These are phyloP conservation scores for Ambrosia artemisiifolia DNA, from an alignment of 129 eudicot species.

Conservation along the genomic window DNA sequence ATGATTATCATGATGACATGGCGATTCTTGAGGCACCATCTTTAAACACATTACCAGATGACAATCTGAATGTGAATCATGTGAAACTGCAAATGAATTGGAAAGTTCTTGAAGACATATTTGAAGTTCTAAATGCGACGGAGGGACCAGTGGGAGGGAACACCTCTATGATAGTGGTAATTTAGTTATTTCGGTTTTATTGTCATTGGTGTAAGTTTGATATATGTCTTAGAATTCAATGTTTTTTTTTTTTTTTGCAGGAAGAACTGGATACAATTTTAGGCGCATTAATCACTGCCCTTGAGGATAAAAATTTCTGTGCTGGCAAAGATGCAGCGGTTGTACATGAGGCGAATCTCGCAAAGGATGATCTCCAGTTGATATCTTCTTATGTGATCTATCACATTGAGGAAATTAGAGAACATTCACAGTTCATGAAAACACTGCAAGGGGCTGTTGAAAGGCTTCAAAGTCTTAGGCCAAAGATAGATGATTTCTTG, in stretches of 20 bases:
- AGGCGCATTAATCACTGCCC: slow-evolving; percentile 10
- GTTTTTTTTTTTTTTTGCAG: slow-evolving; percentile 14
- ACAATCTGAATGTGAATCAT: slow-evolving; percentile 1
- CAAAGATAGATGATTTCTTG: slow-evolving; percentile 10
- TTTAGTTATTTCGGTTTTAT: background rate
- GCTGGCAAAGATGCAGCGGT: slow-evolving; percentile 21
- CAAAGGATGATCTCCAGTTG: slow-evolving; percentile 27
- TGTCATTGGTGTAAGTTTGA: background rate
- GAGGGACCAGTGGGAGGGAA: slow-evolving; percentile 8
- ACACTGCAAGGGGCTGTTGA: slow-evolving; percentile 7
- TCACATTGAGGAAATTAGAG: background rate
- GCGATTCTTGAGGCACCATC: background rate
- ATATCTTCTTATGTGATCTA: slow-evolving; percentile 19
- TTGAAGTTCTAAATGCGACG: slow-evolving; percentile 20
- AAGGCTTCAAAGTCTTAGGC: slow-evolving; percentile 6
- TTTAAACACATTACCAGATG: background rate
- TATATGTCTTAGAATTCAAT: background rate
- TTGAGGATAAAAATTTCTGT: background rate
- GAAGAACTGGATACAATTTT: slow-evolving; percentile 28
- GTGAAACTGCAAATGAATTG: slow-evolving; percentile 16
- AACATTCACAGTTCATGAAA: background rate
- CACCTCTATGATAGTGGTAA: slow-evolving; percentile 35
- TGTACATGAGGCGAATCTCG: background rate
- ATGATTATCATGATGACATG: background rate
- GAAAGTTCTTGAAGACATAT: slow-evolving; percentile 22